phyloP scores from a whole-genome alignment of 2,329 filamentous ascomycete species.

The Fusarium euwallaceae region DNA sequence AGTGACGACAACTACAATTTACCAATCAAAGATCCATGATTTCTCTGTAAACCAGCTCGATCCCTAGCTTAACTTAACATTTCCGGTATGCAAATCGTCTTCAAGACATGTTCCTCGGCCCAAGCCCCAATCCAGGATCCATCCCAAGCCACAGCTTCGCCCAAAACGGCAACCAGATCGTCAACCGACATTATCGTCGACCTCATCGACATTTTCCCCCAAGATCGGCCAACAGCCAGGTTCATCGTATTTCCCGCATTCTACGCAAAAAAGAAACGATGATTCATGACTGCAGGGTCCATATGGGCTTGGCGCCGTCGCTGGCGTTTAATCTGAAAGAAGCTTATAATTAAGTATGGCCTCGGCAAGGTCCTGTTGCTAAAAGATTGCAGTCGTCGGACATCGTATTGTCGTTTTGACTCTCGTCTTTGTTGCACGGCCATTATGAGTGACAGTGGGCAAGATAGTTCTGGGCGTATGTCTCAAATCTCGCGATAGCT shows the following conservation, averaged over 20 bases:
- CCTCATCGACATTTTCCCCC: background rate
- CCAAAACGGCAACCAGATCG: constrained; percentile 38
- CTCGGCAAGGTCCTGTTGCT: constrained; percentile 8
- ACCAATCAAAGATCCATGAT: too few relatives aligned
- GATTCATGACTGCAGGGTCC: constrained; percentile 39
- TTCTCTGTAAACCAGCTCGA: too few relatives aligned
- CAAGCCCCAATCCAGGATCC: background rate
- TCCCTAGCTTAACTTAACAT: too few relatives aligned
- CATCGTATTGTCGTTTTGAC: background rate
- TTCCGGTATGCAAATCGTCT: background rate
- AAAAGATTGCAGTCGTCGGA: background rate
- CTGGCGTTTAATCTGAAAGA: background rate
- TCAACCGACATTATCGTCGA: constrained; percentile 5
- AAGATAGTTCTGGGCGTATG: constrained; percentile 22
- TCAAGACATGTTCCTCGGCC: background rate
- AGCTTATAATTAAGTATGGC: constrained; percentile 25
- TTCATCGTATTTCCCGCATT: constrained; percentile 4
- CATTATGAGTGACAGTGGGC: constrained; percentile 30
- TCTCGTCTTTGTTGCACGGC: background rate
- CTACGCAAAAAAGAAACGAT: constrained; percentile 21
- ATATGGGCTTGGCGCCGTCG: background rate
- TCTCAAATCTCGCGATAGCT: background rate
- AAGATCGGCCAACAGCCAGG: background rate
- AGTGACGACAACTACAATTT: too few relatives aligned
- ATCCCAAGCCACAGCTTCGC: background rate